These are phyloP conservation scores for Lachnum nothofagi DNA, from an alignment of 2,329 filamentous ascomycete species.

Conservation along the genomic window DNA sequence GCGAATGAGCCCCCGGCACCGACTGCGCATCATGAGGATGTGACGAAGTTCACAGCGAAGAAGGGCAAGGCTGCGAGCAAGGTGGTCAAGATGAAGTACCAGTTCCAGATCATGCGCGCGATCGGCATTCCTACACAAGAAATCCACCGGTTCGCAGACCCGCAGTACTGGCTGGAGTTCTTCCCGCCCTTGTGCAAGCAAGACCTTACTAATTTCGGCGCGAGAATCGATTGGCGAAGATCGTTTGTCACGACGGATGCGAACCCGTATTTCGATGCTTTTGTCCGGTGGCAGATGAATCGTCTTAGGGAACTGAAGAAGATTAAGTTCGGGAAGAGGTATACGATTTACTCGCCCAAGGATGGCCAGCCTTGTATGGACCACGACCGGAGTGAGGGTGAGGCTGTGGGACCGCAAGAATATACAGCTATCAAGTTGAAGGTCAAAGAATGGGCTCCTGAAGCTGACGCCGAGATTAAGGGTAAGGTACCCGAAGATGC, in stretches of 20 bases:
- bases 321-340: constrained; percentile 88
- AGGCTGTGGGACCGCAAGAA: constrained; percentile 80
- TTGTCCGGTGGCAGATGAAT: constrained; percentile 96
- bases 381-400: constrained; percentile 75
- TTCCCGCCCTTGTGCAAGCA: constrained; percentile 78
- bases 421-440: constrained; percentile 90
- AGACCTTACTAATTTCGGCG: constrained; percentile 79
- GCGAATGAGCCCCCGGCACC: constrained; percentile 50
- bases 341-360: constrained; percentile 89
- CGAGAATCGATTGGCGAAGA: constrained; percentile 86
- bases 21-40: constrained; percentile 68
- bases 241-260: constrained; percentile 92
- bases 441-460: constrained; percentile 81
- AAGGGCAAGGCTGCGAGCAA: constrained; percentile 91
- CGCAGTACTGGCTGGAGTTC: constrained; percentile 85
- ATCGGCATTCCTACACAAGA: constrained; percentile 82
- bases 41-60: constrained; percentile 86
- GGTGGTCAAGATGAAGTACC: constrained; percentile 89
- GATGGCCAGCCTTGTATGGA: constrained; percentile 85
- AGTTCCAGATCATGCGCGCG: constrained; percentile 90
- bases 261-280: constrained; percentile 94
- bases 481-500: constrained; percentile 74
- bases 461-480: constrained; percentile 65
- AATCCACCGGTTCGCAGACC: constrained; percentile 88
- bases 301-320: constrained; percentile 82